Evolutionary conservation across 495 filamentous ascomycete genomes (phyloP).

Genomic region (Xylaria grammica): DNA sequence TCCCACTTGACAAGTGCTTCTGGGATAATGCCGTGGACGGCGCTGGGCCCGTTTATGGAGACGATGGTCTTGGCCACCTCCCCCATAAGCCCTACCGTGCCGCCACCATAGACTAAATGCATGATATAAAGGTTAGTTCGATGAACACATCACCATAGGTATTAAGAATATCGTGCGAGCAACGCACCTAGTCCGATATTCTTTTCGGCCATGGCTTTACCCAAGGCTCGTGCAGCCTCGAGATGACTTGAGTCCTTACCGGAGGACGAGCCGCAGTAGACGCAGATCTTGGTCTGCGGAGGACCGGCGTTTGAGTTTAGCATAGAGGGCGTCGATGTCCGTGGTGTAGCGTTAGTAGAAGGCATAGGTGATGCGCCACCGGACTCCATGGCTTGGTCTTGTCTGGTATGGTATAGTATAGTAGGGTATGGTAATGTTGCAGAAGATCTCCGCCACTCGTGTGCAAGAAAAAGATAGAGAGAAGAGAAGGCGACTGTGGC

Average conservation of each 20-base stretch:
- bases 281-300: conserved; percentile 64
- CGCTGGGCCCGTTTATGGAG: conserved; percentile 74
- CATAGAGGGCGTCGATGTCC: conserved; percentile 34
- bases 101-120: conserved; percentile 81
- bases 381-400: conserved; percentile 44
- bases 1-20: conserved; percentile 82
- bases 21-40: conserved; percentile 94
- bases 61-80: conserved; percentile 89
- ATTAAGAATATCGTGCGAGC: background rate
- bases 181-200: conserved; percentile 67
- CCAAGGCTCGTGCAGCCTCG: conserved; percentile 79
- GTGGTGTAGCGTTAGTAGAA: conserved; percentile 26
- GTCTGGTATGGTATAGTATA: no score
- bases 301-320: conserved; percentile 36
- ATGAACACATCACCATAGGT: background rate
- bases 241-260: conserved; percentile 73
- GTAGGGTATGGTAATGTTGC: no score
- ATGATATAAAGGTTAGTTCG: conserved; percentile 10
- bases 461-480: conserved; percentile 2
- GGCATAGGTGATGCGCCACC: conserved; percentile 44
- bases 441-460: background rate
- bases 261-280: conserved; percentile 80
- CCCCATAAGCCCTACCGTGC: conserved; percentile 94
- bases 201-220: conserved; percentile 70
- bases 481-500: background rate